phyloP scores from a whole-genome alignment of 1,284 basidiomycete genomes.

The Cerrena zonata region DNA sequence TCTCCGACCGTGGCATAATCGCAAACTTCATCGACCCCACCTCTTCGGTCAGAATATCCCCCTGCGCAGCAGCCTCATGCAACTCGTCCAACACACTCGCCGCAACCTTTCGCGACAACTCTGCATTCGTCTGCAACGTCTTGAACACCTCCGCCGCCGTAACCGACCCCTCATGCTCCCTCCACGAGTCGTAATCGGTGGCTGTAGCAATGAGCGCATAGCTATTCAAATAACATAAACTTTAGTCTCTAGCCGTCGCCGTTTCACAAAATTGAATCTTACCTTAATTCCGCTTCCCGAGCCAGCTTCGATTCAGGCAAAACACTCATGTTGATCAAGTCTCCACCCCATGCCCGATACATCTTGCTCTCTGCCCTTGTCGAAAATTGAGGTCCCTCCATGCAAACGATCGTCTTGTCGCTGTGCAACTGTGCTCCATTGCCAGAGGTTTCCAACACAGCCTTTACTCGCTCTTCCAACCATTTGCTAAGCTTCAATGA shows the following conservation, averaged over 20 bases:
- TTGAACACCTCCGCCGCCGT: slow-evolving; percentile 87
- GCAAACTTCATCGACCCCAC: slow-evolving; percentile 77
- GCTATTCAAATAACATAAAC: slow-evolving; percentile 34
- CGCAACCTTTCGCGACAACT: slow-evolving; percentile 72
- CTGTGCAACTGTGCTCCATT: slow-evolving; percentile 53
- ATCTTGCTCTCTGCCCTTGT: slow-evolving; percentile 92
- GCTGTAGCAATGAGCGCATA: slow-evolving; percentile 88
- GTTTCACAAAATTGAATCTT: slow-evolving; percentile 17
- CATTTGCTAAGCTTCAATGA: slow-evolving; percentile 61
- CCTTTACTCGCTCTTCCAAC: slow-evolving; percentile 62
- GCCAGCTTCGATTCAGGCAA: slow-evolving; percentile 95
- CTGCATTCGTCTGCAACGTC: slow-evolving; percentile 80
- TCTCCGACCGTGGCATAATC: slow-evolving; percentile 71
- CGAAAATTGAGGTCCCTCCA: slow-evolving; percentile 95
- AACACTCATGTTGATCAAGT: slow-evolving; percentile 94
- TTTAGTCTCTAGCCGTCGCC: neutral
- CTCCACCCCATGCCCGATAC: slow-evolving; percentile 90
- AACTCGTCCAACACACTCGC: slow-evolving; percentile 76
- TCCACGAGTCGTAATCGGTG: slow-evolving; percentile 89
- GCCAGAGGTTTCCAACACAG: slow-evolving; percentile 54
- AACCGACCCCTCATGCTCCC: slow-evolving; percentile 74
- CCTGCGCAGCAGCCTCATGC: slow-evolving; percentile 48
- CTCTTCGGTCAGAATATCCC: slow-evolving; percentile 58
- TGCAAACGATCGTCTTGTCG: slow-evolving; percentile 85
- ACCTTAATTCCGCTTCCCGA: slow-evolving; percentile 90